phyloP scores from a whole-genome alignment of 2,329 filamentous ascomycete species.

The Fusarium citri region DNA sequence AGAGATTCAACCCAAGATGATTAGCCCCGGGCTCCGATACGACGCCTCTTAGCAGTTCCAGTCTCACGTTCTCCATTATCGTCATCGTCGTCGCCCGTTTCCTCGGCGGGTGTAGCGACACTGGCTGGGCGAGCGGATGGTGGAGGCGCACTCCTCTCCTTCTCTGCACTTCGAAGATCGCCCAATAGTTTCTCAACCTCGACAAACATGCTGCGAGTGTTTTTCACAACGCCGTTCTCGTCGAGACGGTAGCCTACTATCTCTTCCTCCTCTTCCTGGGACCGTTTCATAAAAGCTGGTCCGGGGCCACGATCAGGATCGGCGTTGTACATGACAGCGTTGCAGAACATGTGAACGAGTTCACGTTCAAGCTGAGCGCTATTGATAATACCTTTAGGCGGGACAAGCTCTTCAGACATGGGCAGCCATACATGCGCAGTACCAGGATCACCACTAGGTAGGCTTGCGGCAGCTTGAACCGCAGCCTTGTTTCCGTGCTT shows the following conservation, averaged over 20 bases:
- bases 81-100: conserved; percentile 63
- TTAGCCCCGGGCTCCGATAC: conserved; percentile 52
- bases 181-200: conserved; percentile 84
- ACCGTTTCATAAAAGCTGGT: conserved; percentile 65
- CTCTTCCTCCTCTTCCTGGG: conserved; percentile 58
- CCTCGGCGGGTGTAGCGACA: conserved; percentile 57
- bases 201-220: conserved; percentile 89
- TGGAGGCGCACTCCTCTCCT: conserved; percentile 57
- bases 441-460: conserved; percentile 69
- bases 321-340: conserved; percentile 98
- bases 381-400: conserved; percentile 92
- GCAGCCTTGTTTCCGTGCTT: conserved; percentile 77
- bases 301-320: conserved; percentile 80
- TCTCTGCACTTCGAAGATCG: conserved; percentile 80
- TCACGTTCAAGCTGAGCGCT: conserved; percentile 92
- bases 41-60: conserved; percentile 53
- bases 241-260: conserved; percentile 74
- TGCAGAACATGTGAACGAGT: conserved; percentile 95
- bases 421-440: conserved; percentile 72
- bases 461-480: conserved; percentile 68
- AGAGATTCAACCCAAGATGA: neutral
- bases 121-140: conserved; percentile 52
- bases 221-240: conserved; percentile 88
- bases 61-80: conserved; percentile 58
- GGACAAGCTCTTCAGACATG: conserved; percentile 79